Base-by-base conservation (phyloP, 176 grass and related monocot genomes). In the Bolboschoenus planiculmis region DNA sequence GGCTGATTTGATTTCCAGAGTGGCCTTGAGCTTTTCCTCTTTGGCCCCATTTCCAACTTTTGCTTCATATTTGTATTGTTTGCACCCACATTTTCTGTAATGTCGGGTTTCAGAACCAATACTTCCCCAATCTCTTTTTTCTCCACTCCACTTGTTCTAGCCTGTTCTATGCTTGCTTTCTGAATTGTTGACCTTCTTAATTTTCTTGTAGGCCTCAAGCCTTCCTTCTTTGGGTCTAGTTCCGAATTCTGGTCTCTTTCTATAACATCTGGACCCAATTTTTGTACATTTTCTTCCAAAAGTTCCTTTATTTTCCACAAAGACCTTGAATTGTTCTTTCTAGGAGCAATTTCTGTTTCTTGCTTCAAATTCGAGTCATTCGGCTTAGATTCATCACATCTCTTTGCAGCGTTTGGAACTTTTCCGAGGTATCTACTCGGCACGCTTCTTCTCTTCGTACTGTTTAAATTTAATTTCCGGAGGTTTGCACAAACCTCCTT, bases 351-450 rank as follows among this genome's bases (percentile, higher is more conserved):
- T 48, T 65, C 36, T 46, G 21, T 62, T 82, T 82, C 58, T 81
- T 64, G 33, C 16, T 46, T 63, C 10, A 37, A 23, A 33, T 58
- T 79, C 3, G 3, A 21, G 9, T 58, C 77, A 57, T 56, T 59
- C 6, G 31, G 29, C 26, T 64, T 46, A 30, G 79, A 63, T 35
- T 80, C 33, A 24, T 91, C 72, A 51, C 62, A 51, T 47, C 81
- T 89, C 60, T 89, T 94, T 20, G 76, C 37, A 42, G 35, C 56
- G 63, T 85, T 93, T 5, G 83, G 60, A 37, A 81, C 13, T 47
- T 78, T 83, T 11, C 74, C 33, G 40, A 95, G 65, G 80, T 99
- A 99, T 85, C 96, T 88, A 84, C 92, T 99, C 1, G 92, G 91
- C 72, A 99, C 93, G 63, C 79, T 86, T 95, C 86, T 65, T 77